Conservation (phyloP, 2,329 filamentous ascomycete genomes). For the Rutstroemia sp. region DNA sequence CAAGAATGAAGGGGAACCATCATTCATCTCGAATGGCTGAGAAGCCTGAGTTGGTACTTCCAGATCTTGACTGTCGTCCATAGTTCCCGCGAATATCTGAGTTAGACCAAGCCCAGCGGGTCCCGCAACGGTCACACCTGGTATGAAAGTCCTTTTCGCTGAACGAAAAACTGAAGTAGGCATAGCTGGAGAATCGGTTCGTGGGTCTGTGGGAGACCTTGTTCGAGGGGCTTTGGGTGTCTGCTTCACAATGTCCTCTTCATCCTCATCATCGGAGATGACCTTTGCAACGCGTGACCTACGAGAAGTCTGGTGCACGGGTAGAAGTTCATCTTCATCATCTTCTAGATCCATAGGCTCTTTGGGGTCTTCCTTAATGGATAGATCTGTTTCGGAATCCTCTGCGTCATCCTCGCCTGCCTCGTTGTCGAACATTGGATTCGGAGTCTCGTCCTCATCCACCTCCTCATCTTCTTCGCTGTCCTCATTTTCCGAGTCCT, state of each 20-base stretch:
- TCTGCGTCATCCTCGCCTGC: conserved; percentile 35
- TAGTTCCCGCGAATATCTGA: conserved; percentile 84
- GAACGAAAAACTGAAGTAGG: conserved; percentile 62
- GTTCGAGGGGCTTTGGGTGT: conserved; percentile 16
- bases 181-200: conserved; percentile 38
- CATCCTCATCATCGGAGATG: conserved; percentile 37
- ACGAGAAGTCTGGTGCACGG: conserved; percentile 12
- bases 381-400: conserved; percentile 21
- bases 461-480: conserved; percentile 42
- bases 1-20: conserved; percentile 43
- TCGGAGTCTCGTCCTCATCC: conserved; percentile 28
- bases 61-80: conserved; percentile 53
- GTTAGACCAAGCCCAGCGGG: conserved; percentile 68
- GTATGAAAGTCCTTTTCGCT: conserved; percentile 62
- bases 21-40: conserved; percentile 17
- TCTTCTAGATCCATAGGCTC: conserved; percentile 21
- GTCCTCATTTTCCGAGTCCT: conserved; percentile 33
- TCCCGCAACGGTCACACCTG: conserved; percentile 53
- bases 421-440: conserved; percentile 27
- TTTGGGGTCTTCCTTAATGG: conserved; percentile 27
- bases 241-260: conserved; percentile 27
- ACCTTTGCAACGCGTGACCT: conserved; percentile 24
- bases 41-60: conserved; percentile 18
- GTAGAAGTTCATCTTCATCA: conserved; percentile 26
- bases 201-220: conserved; percentile 28